phyloP scores from a whole-genome alignment of 2,329 filamentous ascomycete species.

The Fusarium newnesense region DNA sequence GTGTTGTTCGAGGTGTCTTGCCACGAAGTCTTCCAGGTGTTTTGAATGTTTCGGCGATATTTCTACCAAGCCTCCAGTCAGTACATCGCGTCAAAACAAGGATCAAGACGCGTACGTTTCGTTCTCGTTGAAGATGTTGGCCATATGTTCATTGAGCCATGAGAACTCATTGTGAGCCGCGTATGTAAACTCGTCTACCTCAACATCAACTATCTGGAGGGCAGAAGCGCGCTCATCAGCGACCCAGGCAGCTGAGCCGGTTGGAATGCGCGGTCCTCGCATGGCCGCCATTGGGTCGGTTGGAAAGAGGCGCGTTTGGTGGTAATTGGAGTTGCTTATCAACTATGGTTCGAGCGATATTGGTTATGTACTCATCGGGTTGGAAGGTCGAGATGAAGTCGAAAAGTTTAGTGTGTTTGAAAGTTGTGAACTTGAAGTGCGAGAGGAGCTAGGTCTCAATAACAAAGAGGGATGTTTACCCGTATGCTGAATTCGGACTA shows the following conservation, averaged over 20 bases:
- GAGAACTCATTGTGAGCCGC: slow-evolving; percentile 94
- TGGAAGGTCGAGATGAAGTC: slow-evolving; percentile 15
- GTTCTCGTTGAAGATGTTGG: slow-evolving; percentile 87
- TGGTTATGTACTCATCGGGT: slow-evolving; percentile 41
- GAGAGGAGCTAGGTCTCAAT: slow-evolving; percentile 33
- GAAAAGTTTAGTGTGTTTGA: slow-evolving; percentile 27
- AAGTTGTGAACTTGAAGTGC: slow-evolving; percentile 34
- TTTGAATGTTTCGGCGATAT: slow-evolving; percentile 95
- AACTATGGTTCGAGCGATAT: slow-evolving; percentile 26
- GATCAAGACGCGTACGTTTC: slow-evolving; percentile 71
- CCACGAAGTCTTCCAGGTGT: slow-evolving; percentile 85
- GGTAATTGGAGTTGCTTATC: slow-evolving; percentile 13
- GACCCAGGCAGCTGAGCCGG: slow-evolving; percentile 89
- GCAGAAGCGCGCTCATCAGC: slow-evolving; percentile 84
- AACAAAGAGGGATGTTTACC: slow-evolving; percentile 36
- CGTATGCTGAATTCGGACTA: slow-evolving; percentile 7
- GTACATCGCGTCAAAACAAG: slow-evolving; percentile 6
- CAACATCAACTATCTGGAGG: slow-evolving; percentile 78
- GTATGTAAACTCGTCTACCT: slow-evolving; percentile 93
- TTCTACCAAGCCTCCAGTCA: slow-evolving; percentile 62
- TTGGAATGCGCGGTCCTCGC: slow-evolving; percentile 70
- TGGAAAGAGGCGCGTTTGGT: slow-evolving; percentile 13
- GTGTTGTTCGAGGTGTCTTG: slow-evolving; percentile 79
- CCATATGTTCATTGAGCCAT: slow-evolving; percentile 99
- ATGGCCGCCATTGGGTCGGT: slow-evolving; percentile 54